Evolutionary conservation across 257 asterid species (phyloP), one percentile per base, ranked within the genome.

Genomic region (Solanum appendiculatum): DNA sequence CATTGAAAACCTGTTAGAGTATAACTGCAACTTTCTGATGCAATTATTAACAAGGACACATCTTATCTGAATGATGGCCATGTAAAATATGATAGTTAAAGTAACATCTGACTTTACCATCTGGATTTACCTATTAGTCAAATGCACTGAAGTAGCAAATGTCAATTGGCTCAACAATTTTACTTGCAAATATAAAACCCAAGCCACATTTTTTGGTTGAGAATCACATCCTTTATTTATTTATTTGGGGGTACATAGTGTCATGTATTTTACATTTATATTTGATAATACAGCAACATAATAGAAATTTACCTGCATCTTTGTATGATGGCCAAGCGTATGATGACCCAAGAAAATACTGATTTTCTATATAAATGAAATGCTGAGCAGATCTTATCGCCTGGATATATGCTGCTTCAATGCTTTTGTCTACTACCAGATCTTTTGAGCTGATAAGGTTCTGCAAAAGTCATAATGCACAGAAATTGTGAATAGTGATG

Each of bases 341-440:
- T 9, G 99, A 96, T 85, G 99, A 94, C 82, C 99, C 99, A 69
- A 96, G 96, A 91, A 96, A 96, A 90, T 96, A 96, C 84, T 96
- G 99, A 89, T 96, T 96, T 87, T 95, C 98, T 84, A 96, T 95
- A 68, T 96, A 96, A 89, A 96, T 94, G 88, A 94, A 96, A 90
- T 92, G 97, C 90, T 93, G 95, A 87, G 99, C 98, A 86, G 99
- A 96, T 91, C 99, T 92, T 90, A 96, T 93, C 40, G 98, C 94
- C 91, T 95, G 97, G 90, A 93, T 93, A 77, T 96, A 96, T 84
- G 98, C 99, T 73, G 92, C 92, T 85, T 95, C 98, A 87, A 95
- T 96, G 90, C 98, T 95, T 91, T 90, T 90, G 89, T 96, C 99
- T 74, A 96, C 92, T 90, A 96, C 98, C 85, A 94, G 88, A 87